A percentile compares a stretch with the other conserved stretches of the same genome.
Conservation (phyloP, 1,284 basidiomycete genomes). For the Flammula alnicola region DNA sequence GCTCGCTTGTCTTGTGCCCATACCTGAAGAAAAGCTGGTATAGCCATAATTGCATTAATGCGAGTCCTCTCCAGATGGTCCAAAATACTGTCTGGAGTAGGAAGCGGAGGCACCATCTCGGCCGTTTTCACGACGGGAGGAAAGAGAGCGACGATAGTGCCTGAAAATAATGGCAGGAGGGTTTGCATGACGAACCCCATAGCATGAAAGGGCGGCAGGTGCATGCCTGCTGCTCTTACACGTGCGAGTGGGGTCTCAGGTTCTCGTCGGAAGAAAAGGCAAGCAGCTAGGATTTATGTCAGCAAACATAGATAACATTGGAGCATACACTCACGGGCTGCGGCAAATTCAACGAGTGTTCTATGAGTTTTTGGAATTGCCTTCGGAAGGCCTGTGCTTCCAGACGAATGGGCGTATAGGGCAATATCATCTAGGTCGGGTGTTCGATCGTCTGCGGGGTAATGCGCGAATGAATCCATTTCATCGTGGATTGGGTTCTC, state of each 20-base stretch:
- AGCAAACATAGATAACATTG: not conserved
- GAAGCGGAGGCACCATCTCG: too few relatives aligned
- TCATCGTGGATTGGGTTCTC: not conserved
- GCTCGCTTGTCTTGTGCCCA: too few relatives aligned
- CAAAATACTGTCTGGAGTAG: too few relatives aligned
- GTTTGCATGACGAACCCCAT: constrained; percentile 1
- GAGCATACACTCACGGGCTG: constrained; percentile 13
- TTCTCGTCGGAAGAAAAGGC: not conserved
- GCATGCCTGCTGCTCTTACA: not conserved
- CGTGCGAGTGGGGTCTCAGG: not conserved
- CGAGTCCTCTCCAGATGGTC: too few relatives aligned
- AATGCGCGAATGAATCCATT: not conserved
- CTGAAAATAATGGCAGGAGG: not conserved
- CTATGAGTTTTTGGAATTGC: constrained; percentile 22
- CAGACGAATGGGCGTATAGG: constrained; percentile 28
- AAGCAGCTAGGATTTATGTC: not conserved
- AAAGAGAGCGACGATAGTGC: not conserved
- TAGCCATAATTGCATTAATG: too few relatives aligned
- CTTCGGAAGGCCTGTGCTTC: constrained; percentile 29
- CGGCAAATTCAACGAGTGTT: constrained; percentile 16
- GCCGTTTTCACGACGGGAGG: too few relatives aligned
- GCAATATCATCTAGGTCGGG: constrained; percentile 11
- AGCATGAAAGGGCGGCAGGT: constrained; percentile 8
- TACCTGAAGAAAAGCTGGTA: too few relatives aligned
- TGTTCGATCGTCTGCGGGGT: not conserved